Conservation (phyloP, 2,329 filamentous ascomycete species). For the Bipolaris victoriae region DNA sequence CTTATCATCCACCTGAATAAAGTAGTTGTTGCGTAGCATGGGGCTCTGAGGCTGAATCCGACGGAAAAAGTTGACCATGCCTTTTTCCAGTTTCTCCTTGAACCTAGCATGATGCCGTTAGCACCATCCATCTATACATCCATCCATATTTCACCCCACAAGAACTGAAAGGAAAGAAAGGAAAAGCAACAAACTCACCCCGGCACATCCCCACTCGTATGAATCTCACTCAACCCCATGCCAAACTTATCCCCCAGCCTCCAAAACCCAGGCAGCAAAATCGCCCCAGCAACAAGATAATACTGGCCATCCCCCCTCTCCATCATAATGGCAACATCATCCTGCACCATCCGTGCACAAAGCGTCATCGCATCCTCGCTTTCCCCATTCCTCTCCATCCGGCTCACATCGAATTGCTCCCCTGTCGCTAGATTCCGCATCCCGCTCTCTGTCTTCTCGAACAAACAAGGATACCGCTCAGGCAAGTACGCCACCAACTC, state of each 20-base stretch:
- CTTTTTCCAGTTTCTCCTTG: constrained; percentile 72
- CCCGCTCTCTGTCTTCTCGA: constrained; percentile 56
- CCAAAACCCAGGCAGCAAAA: constrained; percentile 84
- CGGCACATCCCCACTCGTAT: constrained; percentile 77
- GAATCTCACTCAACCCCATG: constrained; percentile 79
- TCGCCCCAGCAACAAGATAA: constrained; percentile 76
- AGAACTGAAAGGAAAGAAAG: no score
- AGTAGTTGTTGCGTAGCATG: constrained; percentile 79
- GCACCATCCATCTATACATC: neutral
- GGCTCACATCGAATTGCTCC: constrained; percentile 72
- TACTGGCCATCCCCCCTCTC: constrained; percentile 78
- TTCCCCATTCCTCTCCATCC: constrained; percentile 61
- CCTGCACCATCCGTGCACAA: constrained; percentile 74
- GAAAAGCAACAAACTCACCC: constrained; percentile 43
- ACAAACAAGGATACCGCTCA: constrained; percentile 75
- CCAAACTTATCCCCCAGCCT: constrained; percentile 79
- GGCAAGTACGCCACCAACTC: constrained; percentile 75
- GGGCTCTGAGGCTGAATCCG: constrained; percentile 68
- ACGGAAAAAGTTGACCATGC: constrained; percentile 82
- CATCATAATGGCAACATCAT: constrained; percentile 85
- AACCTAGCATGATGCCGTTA: constrained; percentile 47
- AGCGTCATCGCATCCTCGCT: constrained; percentile 79
- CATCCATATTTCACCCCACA: neutral
- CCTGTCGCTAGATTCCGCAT: constrained; percentile 74
- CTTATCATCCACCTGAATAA: constrained; percentile 81